Evolutionary conservation across 345 rosid species (phyloP).

Genomic region (Eucalyptus urophylla): DNA sequence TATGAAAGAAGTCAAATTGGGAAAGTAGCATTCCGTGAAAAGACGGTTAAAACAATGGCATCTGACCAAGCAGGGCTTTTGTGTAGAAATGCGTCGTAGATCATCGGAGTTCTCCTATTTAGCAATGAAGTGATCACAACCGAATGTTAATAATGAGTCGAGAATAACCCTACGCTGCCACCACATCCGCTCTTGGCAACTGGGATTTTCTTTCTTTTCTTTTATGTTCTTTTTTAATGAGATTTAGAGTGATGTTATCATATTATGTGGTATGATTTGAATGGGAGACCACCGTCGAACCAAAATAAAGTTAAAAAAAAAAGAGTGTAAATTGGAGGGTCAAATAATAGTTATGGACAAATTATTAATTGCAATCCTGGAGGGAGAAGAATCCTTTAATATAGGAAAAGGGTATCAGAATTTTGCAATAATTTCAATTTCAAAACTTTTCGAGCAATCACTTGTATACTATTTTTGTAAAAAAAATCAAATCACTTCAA

Average conservation of each 20-base stretch:
- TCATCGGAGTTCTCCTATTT: background rate
- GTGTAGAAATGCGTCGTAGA: background rate
- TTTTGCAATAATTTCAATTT: background rate
- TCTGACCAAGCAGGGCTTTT: background rate
- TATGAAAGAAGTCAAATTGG: background rate
- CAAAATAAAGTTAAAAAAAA: background rate
- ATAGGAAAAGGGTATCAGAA: background rate
- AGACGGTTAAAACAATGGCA: background rate
- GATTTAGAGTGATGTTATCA: background rate
- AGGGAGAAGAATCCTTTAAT: background rate
- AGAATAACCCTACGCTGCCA: background rate
- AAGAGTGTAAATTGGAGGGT: background rate
- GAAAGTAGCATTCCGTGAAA: background rate
- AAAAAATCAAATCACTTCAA: background rate
- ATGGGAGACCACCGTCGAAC: background rate
- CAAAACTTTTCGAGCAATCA: accelerated
- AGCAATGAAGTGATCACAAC: background rate
- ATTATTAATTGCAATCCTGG: background rate
- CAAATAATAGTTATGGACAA: background rate
- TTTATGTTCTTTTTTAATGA: background rate
- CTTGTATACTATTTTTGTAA: background rate
- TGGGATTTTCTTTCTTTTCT: background rate
- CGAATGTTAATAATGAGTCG: background rate
- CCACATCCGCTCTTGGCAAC: background rate
- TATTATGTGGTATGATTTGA: background rate